Evolutionary conservation across 805 yeast species (phyloP).

Genomic region (Scheffersomyces coipomensis): DNA sequence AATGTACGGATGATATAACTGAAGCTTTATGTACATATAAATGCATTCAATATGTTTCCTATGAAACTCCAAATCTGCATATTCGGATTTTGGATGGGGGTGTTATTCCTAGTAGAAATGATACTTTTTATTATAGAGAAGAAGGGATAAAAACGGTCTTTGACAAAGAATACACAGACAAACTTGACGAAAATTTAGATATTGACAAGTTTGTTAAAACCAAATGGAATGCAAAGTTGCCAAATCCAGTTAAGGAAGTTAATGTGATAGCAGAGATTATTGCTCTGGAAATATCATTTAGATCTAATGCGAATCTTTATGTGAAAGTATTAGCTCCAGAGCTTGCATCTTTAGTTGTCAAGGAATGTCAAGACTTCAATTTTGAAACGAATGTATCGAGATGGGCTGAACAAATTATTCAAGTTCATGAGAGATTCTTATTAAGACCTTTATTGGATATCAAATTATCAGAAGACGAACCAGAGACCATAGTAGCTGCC

Average conservation of each 20-base stretch:
- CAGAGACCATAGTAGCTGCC: not conserved
- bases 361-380: constrained; percentile 26
- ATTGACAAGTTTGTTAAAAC: not conserved
- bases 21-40: not conserved
- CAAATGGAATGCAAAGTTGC: not conserved
- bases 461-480: not conserved
- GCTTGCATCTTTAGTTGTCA: constrained; percentile 3
- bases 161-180: too few relatives aligned
- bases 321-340: not conserved
- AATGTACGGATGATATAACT: not conserved
- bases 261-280: not conserved
- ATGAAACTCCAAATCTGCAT: not conserved
- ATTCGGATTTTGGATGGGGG: constrained; percentile 4
- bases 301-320: not conserved
- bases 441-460: constrained; percentile 58
- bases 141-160: constrained; percentile 7
- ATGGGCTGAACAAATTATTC: constrained; percentile 54
- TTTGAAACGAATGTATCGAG: constrained; percentile 60
- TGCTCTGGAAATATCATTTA: not conserved
- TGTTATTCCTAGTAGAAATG: constrained; percentile 6
- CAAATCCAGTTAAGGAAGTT: not conserved
- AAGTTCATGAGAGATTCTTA: constrained; percentile 52
- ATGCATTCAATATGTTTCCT: not conserved
- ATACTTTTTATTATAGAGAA: constrained; percentile 11
- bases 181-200: not conserved